A percentile compares a stretch with the other conserved stretches of the same genome.
Conservation (phyloP, 352 stramenopile species). For the Pythium sp. region DNA sequence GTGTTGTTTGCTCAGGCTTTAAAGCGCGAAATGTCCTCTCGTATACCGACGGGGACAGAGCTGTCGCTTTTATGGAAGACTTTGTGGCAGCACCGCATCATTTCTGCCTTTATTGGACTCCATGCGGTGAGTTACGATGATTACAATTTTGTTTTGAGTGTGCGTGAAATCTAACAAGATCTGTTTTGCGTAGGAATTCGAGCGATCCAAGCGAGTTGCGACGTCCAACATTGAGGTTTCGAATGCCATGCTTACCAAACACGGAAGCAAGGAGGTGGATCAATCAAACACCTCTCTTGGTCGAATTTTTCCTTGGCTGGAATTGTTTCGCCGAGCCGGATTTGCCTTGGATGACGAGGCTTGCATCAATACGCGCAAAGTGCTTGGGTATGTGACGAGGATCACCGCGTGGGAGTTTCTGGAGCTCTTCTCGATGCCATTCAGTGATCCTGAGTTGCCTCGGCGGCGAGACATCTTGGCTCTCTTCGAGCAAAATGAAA, state of each 20-base stretch:
- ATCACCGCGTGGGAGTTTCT: conserved; percentile 75
- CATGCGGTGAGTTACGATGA: conserved; percentile 35
- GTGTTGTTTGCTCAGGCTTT: conserved; percentile 31
- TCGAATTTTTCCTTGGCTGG: conserved; percentile 61
- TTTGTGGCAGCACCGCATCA: conserved; percentile 60
- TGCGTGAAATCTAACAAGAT: background rate
- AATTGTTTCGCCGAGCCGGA: conserved; percentile 64
- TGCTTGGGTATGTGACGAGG: conserved; percentile 34
- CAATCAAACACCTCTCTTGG: conserved; percentile 6
- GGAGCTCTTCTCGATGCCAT: conserved; percentile 81
- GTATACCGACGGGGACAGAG: conserved; percentile 51
- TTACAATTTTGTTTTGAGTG: background rate
- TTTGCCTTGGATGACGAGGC: conserved; percentile 53
- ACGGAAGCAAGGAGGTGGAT: conserved; percentile 5
- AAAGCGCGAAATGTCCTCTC: conserved; percentile 55
- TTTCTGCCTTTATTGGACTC: conserved; percentile 62
- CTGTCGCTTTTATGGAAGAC: conserved; percentile 64
- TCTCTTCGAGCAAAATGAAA: conserved; percentile 59
- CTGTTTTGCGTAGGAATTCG: conserved; percentile 20
- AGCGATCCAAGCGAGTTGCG: conserved; percentile 18
- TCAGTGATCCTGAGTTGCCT: conserved; percentile 56
- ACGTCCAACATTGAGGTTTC: conserved; percentile 21
- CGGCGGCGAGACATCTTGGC: conserved; percentile 58
- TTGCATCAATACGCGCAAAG: conserved; percentile 31
- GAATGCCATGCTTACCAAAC: conserved; percentile 12